Percentiles rank a stretch among this genome's conserved stretches.
phyloP scores from a whole-genome alignment of 345 rosid species.

The Odontarrhena argentea region DNA sequence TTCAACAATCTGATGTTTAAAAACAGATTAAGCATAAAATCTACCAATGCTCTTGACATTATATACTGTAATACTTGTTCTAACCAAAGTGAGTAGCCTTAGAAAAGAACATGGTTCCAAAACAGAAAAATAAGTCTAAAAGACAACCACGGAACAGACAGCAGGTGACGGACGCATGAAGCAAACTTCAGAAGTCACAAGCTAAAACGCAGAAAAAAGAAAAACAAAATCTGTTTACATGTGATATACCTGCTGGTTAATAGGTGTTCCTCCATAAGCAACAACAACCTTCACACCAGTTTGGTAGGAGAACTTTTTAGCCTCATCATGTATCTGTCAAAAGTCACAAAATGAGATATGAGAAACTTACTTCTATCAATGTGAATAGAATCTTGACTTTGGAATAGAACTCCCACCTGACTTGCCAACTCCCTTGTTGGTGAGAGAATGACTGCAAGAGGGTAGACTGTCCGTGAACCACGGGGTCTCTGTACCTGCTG shows the following conservation, averaged over 20 bases:
- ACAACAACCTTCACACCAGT: conserved; percentile 97
- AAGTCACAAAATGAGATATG: conserved; percentile 8
- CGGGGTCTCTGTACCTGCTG: conserved; percentile 76
- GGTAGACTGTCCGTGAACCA: conserved; percentile 80
- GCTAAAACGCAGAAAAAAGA: not conserved
- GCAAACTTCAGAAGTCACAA: not conserved
- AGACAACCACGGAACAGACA: conserved; percentile 11
- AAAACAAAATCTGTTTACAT: not conserved
- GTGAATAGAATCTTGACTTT: not conserved
- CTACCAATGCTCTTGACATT: conserved; percentile 9
- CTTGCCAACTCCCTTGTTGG: conserved; percentile 96
- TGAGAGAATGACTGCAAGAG: conserved; percentile 93
- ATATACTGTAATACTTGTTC: not conserved
- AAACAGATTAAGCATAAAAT: not conserved
- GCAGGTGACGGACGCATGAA: conserved; percentile 2
- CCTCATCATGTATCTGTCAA: conserved; percentile 96
- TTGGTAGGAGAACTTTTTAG: conserved; percentile 92
- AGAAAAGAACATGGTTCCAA: not conserved
- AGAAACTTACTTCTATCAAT: conserved; percentile 23
- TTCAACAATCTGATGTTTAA: conserved; percentile 4
- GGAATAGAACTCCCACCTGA: conserved; percentile 66
- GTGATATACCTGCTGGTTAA: conserved; percentile 70
- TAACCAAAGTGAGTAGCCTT: not conserved
- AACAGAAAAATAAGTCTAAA: conserved; percentile 24
- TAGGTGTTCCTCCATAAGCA: conserved; percentile 98